phyloP scores from a whole-genome alignment of 78 protist species.

The Planoprotostelium fungivorum region DNA sequence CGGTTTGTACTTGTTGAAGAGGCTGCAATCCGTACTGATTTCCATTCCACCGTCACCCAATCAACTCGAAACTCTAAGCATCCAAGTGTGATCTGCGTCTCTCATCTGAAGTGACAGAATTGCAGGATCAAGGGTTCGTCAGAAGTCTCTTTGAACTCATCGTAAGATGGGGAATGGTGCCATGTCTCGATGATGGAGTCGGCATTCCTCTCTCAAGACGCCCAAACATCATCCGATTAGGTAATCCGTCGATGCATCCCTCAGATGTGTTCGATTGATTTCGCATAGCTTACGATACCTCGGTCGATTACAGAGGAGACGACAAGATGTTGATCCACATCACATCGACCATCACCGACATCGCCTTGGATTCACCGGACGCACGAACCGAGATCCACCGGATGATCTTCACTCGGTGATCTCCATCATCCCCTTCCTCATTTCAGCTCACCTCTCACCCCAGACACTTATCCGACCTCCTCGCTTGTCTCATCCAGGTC shows the following conservation, averaged over 20 bases:
- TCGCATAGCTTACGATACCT: not conserved
- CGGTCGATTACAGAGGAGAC: not conserved
- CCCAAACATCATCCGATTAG: not conserved
- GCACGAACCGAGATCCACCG: not conserved
- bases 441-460: no score
- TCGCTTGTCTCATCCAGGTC: not conserved
- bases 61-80: not conserved
- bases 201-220: not conserved
- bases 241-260: not conserved
- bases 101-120: not conserved
- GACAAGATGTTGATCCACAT: not conserved
- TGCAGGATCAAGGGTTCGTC: not conserved
- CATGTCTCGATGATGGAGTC: not conserved
- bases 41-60: not conserved
- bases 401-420: not conserved
- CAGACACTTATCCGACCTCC: not conserved
- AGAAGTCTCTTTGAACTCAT: not conserved
- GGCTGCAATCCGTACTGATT: not conserved
- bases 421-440: no score
- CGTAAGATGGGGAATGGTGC: not conserved
- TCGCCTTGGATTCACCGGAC: no score
- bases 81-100: not conserved
- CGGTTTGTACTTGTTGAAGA: not conserved
- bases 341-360: no score
- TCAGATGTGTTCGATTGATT: no score